Evolutionary conservation across 176 grass and related monocot genomes (phyloP).

Genomic region (Tillandsia fasciculata): DNA sequence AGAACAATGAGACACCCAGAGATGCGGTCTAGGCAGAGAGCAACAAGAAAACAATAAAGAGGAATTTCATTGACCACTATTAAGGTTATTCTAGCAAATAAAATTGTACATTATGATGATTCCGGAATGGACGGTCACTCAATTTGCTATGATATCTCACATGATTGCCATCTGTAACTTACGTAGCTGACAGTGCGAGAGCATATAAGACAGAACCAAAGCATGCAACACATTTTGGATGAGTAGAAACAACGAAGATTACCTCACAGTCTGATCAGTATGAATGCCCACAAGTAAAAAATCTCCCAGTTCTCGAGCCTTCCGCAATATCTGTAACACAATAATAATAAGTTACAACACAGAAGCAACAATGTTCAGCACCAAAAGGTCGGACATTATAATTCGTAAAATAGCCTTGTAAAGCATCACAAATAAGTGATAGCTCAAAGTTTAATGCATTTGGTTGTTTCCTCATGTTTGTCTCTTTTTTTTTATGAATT

Average conservation of each 20-base stretch:
- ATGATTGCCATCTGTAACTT: too few relatives aligned
- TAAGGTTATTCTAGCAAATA: too few relatives aligned
- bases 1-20: not conserved
- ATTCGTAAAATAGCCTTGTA: not conserved
- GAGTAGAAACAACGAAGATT: conserved; percentile 3
- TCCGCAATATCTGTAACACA: conserved; percentile 55
- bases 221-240: not conserved
- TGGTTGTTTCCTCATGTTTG: not conserved
- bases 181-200: too few relatives aligned
- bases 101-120: too few relatives aligned
- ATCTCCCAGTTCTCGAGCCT: conserved; percentile 90
- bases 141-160: too few relatives aligned
- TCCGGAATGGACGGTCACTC: too few relatives aligned
- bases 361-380: not conserved
- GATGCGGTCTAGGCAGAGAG: too few relatives aligned
- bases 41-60: too few relatives aligned
- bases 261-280: conserved; percentile 93
- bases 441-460: not conserved
- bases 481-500: not conserved
- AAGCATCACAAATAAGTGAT: not conserved
- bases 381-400: not conserved
- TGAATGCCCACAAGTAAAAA: conserved; percentile 96
- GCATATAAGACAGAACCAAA: too few relatives aligned
- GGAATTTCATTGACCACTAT: too few relatives aligned
- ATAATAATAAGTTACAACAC: not conserved